These are phyloP conservation scores for Microcyclospora pomicola DNA, from an alignment of 2,329 filamentous ascomycete species.

Conservation along the genomic window DNA sequence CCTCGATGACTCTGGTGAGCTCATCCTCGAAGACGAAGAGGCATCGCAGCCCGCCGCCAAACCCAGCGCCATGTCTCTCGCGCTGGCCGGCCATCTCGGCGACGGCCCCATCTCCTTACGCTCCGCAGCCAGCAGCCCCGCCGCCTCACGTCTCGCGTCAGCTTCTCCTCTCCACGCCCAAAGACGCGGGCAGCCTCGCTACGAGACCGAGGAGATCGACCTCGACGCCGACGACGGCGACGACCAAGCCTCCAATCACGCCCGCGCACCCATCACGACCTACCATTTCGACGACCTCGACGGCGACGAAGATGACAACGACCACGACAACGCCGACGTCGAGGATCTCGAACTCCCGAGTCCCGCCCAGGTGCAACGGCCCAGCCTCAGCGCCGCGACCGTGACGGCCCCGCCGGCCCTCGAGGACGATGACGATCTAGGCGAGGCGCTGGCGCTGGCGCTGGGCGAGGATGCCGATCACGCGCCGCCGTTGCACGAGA, in stretches of 20 bases:
- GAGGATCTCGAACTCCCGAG: slow-evolving; percentile 18
- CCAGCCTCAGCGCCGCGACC: slow-evolving; percentile 10
- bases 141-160: background rate
- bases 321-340: slow-evolving; percentile 22
- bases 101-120: slow-evolving; percentile 31
- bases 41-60: slow-evolving; percentile 11
- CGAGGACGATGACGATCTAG: slow-evolving; percentile 29
- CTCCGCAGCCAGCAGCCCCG: slow-evolving; percentile 28
- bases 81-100: slow-evolving; percentile 18
- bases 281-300: slow-evolving; percentile 3
- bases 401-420: slow-evolving; percentile 8
- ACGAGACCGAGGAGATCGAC: slow-evolving; percentile 16
- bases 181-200: background rate
- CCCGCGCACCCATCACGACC: background rate
- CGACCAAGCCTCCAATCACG: background rate
- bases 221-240: slow-evolving; percentile 8
- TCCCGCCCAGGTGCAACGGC: slow-evolving; percentile 16
- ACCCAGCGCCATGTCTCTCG: slow-evolving; percentile 15
- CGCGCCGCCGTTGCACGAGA: slow-evolving; percentile 22
- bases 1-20: slow-evolving; percentile 18
- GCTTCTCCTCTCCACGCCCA: background rate
- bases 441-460: slow-evolving; percentile 29
- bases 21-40: slow-evolving; percentile 21
- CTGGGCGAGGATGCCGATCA: slow-evolving; percentile 22
- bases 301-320: slow-evolving; percentile 24